Conservation (phyloP, 1,284 basidiomycete genomes). For the Austroboletus novae-zelandiae region DNA sequence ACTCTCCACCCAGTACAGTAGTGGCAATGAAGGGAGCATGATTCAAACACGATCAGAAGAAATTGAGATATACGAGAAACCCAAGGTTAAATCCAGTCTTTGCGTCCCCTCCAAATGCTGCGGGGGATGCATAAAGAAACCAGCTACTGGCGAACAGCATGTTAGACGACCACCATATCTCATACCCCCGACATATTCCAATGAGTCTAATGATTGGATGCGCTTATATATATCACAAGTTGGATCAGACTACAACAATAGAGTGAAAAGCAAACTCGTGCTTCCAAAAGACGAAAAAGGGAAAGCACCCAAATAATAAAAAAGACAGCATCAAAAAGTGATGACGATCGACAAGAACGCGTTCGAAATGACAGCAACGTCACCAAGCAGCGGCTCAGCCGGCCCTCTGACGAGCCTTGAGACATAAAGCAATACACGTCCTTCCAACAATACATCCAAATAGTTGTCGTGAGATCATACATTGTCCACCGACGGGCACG, state of each 20-base stretch:
- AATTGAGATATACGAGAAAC: too few species aligned
- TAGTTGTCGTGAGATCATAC: constrained; percentile 5
- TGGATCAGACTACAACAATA: not conserved
- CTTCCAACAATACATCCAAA: constrained; percentile 10
- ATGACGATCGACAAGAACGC: not conserved
- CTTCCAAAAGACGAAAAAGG: not conserved
- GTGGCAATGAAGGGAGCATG: too few species aligned
- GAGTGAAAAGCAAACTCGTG: not conserved
- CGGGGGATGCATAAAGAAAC: too few species aligned
- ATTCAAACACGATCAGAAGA: too few species aligned
- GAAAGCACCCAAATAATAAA: not conserved
- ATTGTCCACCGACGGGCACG: not conserved
- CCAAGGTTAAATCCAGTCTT: too few species aligned
- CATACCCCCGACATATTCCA: too few species aligned
- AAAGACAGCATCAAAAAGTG: constrained; percentile 4
- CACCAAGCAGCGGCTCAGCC: not conserved
- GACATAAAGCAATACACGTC: constrained; percentile 3
- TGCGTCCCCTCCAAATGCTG: too few species aligned
- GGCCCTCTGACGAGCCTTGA: not conserved
- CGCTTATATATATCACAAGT: constrained; percentile 10
- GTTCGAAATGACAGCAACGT: not conserved
- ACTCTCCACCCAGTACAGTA: too few species aligned
- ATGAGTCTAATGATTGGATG: not conserved
- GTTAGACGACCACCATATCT: too few species aligned
- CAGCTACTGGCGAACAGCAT: too few species aligned